Conservation (phyloP, 805 yeast species). For the Priceomyces haplophilus region DNA sequence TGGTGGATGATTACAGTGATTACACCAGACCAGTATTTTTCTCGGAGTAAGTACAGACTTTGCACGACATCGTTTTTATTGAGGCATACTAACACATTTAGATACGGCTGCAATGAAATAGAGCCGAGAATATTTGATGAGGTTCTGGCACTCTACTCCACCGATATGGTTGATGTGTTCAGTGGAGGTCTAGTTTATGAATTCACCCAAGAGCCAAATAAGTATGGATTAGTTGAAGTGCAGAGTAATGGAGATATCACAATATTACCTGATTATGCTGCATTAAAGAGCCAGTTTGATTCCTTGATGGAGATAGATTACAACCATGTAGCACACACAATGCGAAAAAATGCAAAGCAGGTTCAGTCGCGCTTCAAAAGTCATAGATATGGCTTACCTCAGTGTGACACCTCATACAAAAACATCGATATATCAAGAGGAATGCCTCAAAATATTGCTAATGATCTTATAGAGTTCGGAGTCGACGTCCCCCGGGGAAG, state of each 20-base stretch:
- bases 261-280: conserved; percentile 42
- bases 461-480: conserved; percentile 47
- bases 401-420: conserved; percentile 30
- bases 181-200: conserved; percentile 87
- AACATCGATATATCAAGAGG: conserved; percentile 41
- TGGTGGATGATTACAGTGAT: conserved; percentile 66
- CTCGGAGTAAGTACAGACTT: conserved; percentile 59
- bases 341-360: conserved; percentile 17
- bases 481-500: conserved; percentile 47
- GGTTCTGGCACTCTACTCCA: conserved; percentile 63
- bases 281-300: conserved; percentile 43
- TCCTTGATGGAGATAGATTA: conserved; percentile 28
- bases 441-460: conserved; percentile 44
- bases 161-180: conserved; percentile 70
- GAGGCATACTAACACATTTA: conserved; percentile 17
- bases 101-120: conserved; percentile 78
- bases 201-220: conserved; percentile 72
- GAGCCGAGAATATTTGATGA: conserved; percentile 79
- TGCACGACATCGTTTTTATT: no score
- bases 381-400: conserved; percentile 21
- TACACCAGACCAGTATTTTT: conserved; percentile 78
- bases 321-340: conserved; percentile 18
- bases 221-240: conserved; percentile 68
- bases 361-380: conserved; percentile 17
- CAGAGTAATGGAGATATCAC: conserved; percentile 41